Percentiles rank a stretch among this genome's conserved stretches.
Evolutionary conservation across 495 filamentous ascomycete species (phyloP).

Genomic region (Immersiella caudata): DNA sequence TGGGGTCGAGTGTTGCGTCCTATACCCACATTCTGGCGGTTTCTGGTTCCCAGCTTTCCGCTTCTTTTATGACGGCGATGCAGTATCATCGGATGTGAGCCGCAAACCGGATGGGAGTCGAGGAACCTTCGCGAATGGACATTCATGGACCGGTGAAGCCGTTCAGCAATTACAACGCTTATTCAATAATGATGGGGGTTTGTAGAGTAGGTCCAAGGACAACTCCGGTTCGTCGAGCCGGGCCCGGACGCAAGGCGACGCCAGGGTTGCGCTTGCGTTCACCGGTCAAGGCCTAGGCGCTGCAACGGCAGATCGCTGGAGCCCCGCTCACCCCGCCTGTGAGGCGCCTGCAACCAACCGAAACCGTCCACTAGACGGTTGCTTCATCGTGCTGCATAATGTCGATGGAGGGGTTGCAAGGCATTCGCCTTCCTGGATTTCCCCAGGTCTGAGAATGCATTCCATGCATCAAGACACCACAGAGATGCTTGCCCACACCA

Average conservation of each 20-base stretch:
- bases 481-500: background rate
- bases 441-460: constrained; percentile 5
- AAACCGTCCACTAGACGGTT: background rate
- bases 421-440: background rate
- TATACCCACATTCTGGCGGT: background rate
- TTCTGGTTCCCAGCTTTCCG: background rate
- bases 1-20: too few relatives aligned
- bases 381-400: background rate
- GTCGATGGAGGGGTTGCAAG: background rate
- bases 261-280: background rate
- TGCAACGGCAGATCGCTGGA: background rate
- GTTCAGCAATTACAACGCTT: background rate
- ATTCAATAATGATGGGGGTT: background rate
- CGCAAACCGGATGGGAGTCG: background rate
- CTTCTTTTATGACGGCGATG: background rate
- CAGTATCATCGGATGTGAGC: background rate
- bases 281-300: background rate
- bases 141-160: background rate
- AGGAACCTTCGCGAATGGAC: background rate
- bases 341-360: background rate
- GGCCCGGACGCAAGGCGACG: background rate
- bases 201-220: background rate
- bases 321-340: background rate
- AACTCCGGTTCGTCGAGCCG: background rate
- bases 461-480: background rate